Evolutionary conservation across 176 grass and related monocot species (phyloP).

Genomic region (Oryza rufipogon): DNA sequence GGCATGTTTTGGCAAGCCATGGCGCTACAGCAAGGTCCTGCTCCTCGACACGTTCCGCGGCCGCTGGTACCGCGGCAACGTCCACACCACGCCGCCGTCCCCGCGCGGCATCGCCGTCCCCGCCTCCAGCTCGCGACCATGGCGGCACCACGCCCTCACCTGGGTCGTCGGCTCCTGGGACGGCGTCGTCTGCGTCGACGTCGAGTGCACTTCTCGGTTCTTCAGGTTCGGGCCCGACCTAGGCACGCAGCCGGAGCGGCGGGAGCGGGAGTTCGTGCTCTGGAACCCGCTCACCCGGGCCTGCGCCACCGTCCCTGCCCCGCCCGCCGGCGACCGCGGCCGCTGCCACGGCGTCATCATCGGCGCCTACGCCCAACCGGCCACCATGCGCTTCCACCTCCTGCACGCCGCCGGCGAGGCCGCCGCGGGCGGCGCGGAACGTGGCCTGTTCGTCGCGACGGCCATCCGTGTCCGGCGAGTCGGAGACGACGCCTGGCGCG

Average conservation of each 20-base stretch:
- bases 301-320: background rate
- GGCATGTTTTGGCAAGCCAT: no score
- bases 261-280: background rate
- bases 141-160: no score
- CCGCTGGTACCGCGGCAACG: background rate
- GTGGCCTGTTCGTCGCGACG: background rate
- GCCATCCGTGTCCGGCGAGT: background rate
- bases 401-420: background rate
- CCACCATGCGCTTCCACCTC: conserved; percentile 25
- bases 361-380: conserved; percentile 17
- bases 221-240: no score
- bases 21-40: no score
- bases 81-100: background rate
- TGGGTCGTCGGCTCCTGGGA: conserved; percentile 1
- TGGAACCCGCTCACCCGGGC: conserved; percentile 9
- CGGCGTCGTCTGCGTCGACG: conserved; percentile 8
- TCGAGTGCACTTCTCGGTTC: background rate
- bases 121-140: no score
- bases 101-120: background rate
- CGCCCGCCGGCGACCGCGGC: background rate
- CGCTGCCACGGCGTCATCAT: background rate
- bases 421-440: no score
- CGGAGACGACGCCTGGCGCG: background rate
- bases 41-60: no score
- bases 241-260: no score